Percentiles rank a stretch among this genome's conserved stretches.
Evolutionary conservation across 202 grass and related monocot species (phyloP).

Genomic region (Digitaria exilis): DNA sequence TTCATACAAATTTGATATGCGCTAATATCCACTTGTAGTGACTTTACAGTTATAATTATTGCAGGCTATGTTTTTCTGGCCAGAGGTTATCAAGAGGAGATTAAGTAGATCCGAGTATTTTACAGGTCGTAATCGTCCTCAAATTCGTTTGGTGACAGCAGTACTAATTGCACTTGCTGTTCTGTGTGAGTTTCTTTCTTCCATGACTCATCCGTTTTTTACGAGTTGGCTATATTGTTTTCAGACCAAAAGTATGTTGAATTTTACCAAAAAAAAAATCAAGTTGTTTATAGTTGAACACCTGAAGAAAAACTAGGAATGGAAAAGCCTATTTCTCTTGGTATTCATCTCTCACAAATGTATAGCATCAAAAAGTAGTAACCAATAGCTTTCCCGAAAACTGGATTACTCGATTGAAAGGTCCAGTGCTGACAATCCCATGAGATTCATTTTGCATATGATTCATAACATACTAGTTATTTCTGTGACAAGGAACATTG

Average conservation of each 20-base stretch:
- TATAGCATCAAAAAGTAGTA: neutral
- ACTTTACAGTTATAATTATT: conserved; percentile 26
- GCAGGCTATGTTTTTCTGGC: conserved; percentile 53
- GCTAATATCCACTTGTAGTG: neutral
- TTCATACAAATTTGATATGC: conserved; percentile 5
- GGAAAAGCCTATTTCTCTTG: conserved; percentile 1
- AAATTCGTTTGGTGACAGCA: conserved; percentile 51
- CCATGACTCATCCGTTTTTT: neutral
- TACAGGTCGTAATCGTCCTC: conserved; percentile 45
- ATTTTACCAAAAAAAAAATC: neutral
- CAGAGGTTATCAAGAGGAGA: conserved; percentile 49
- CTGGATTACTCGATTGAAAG: neutral
- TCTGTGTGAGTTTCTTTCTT: conserved; percentile 57
- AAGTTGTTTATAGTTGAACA: neutral
- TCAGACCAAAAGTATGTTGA: conserved; percentile 6
- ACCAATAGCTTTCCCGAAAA: conserved; percentile 1
- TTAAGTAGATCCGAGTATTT: conserved; percentile 44
- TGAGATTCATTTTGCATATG: neutral
- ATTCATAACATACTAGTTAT: neutral
- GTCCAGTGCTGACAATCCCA: neutral
- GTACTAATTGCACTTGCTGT: conserved; percentile 52
- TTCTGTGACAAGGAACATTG: neutral
- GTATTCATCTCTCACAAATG: neutral
- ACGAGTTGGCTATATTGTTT: conserved; percentile 3
- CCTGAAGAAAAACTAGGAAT: neutral